A percentile compares a stretch with the other conserved stretches of the same genome.
These are phyloP conservation scores for Rhodotorula paludigena DNA, from an alignment of 768 basidiomycete genomes.

Conservation along the genomic window DNA sequence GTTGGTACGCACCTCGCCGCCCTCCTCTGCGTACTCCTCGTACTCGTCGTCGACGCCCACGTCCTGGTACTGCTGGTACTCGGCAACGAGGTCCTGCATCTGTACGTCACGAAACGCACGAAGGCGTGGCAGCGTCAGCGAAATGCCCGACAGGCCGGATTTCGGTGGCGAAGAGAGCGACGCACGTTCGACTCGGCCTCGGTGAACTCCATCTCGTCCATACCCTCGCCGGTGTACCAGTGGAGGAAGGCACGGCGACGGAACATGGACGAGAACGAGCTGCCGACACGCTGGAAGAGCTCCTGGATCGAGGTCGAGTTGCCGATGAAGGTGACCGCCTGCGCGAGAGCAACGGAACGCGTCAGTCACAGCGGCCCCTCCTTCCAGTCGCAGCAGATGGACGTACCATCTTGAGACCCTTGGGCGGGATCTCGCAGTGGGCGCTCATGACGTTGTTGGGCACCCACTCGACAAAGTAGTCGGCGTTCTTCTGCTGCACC, in stretches of 20 bases:
- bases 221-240: conserved; percentile 70
- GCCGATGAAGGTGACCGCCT: conserved; percentile 88
- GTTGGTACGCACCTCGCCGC: not conserved
- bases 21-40: conserved; percentile 11
- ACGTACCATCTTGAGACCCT: conserved; percentile 52
- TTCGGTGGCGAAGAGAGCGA: conserved; percentile 17
- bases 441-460: conserved; percentile 98
- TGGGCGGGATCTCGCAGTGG: conserved; percentile 95
- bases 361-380: too few species aligned
- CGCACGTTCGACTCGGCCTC: conserved; percentile 86
- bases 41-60: conserved; percentile 29
- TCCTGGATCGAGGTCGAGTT: conserved; percentile 97
- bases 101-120: too few species aligned
- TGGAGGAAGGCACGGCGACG: conserved; percentile 26
- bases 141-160: too few species aligned
- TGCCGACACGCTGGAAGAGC: conserved; percentile 96
- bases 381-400: too few species aligned
- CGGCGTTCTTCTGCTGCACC: conserved; percentile 81
- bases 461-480: conserved; percentile 98
- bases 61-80: conserved; percentile 69
- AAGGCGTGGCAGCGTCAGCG: too few species aligned
- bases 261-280: conserved; percentile 94
- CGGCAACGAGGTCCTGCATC: conserved; percentile 91
- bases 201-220: conserved; percentile 98
- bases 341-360: conserved; percentile 54